Percentiles rank a stretch among this genome's conserved stretches.
phyloP scores from a whole-genome alignment of 2,329 filamentous ascomycete genomes.

The Aureobasidium uvarum region DNA sequence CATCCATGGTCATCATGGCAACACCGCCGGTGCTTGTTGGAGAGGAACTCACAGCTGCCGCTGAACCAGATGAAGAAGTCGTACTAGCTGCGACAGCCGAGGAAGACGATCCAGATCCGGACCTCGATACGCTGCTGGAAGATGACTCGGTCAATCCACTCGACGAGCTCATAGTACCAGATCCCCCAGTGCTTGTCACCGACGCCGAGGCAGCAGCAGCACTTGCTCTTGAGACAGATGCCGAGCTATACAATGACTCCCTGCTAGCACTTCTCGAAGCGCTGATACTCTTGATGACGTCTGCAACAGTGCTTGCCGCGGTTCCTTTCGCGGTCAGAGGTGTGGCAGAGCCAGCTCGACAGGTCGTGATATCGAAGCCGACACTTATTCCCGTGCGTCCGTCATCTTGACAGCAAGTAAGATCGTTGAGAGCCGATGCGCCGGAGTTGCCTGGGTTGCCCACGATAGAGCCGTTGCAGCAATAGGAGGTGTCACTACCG shows the following conservation, averaged over 20 bases:
- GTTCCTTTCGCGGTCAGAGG: constrained; percentile 8
- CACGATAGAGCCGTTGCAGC: constrained; percentile 13
- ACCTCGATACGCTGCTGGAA: neutral
- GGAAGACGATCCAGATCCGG: neutral
- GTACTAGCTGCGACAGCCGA: neutral
- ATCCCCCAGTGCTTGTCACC: neutral
- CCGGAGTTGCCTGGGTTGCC: neutral
- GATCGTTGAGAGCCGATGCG: constrained; percentile 5
- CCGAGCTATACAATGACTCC: neutral
- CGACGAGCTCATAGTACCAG: neutral
- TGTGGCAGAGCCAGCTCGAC: neutral
- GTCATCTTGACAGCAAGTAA: constrained; percentile 9
- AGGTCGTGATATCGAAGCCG: neutral
- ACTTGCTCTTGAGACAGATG: neutral
- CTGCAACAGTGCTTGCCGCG: neutral
- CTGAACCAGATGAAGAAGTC: neutral
- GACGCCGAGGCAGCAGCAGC: neutral
- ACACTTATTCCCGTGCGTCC: neutral
- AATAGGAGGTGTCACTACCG: neutral
- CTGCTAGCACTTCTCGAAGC: neutral
- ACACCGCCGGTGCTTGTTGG: constrained; percentile 9
- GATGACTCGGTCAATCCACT: neutral
- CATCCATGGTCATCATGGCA: neutral
- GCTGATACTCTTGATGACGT: constrained; percentile 3
- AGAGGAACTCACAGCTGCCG: neutral